Conservation (phyloP, 1,139 yeast genomes). For the Magnusiomyces starmeri region DNA sequence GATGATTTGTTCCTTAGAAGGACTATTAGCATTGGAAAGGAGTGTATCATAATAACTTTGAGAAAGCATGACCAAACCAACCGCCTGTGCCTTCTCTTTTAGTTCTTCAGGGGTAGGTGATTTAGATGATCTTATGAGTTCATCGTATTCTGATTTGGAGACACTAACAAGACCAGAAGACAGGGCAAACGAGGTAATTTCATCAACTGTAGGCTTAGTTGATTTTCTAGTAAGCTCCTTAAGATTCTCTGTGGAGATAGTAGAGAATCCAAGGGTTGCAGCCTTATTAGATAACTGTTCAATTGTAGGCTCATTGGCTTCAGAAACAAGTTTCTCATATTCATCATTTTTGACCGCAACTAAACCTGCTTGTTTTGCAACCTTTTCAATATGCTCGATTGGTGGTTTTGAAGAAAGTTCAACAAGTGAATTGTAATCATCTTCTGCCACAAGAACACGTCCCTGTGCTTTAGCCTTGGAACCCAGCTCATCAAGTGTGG, state of each 20-base stretch:
- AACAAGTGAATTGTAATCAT: conserved; percentile 16
- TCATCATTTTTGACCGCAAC: conserved; percentile 23
- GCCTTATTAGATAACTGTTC: conserved; percentile 23
- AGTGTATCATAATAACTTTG: conserved; percentile 5
- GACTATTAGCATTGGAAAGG: conserved; percentile 15
- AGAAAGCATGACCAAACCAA: conserved; percentile 15
- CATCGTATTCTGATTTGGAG: conserved; percentile 9
- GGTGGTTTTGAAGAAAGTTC: conserved; percentile 14
- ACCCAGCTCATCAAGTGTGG: conserved; percentile 16
- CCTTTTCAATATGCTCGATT: conserved; percentile 20
- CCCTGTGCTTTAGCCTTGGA: conserved; percentile 25
- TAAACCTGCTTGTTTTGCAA: conserved; percentile 32
- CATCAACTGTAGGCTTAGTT: conserved; percentile 27
- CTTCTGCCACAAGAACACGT: conserved; percentile 29
- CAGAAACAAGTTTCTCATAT: conserved; percentile 16
- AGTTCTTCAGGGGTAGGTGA: conserved; percentile 14
- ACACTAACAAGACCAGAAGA: conserved; percentile 11
- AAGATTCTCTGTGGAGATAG: conserved; percentile 25
- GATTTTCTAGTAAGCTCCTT: conserved; percentile 20
- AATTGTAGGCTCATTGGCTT: conserved; percentile 11
- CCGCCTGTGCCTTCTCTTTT: conserved; percentile 15
- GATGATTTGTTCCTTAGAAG: conserved; percentile 10
- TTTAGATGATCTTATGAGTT: conserved; percentile 10
- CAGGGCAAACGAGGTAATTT: conserved; percentile 20
- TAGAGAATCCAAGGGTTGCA: conserved; percentile 24